These are phyloP conservation scores for Noccaea bulbosa DNA, from an alignment of 345 rosid species.

Conservation along the genomic window DNA sequence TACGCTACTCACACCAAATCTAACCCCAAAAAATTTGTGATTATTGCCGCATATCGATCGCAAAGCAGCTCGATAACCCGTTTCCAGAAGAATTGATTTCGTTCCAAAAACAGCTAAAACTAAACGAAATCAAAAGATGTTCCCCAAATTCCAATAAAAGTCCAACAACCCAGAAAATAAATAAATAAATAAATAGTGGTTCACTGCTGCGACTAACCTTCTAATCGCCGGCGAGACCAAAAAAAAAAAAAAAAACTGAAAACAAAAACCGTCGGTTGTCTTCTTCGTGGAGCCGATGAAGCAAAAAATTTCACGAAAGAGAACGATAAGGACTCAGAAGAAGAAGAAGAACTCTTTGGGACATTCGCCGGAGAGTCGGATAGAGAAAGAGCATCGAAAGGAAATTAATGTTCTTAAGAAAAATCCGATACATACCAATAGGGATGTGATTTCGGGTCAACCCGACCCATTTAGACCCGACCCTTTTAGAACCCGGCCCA, in stretches of 20 bases:
- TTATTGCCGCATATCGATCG: conserved; percentile 13
- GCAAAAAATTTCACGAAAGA: conserved; percentile 8
- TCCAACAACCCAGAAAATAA: neutral
- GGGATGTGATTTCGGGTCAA: no score
- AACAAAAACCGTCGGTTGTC: neutral
- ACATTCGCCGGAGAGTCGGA: conserved; percentile 32
- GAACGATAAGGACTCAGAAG: conserved; percentile 31
- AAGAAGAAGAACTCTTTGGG: conserved; percentile 20
- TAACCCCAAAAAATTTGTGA: neutral
- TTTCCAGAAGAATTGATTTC: neutral
- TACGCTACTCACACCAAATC: neutral
- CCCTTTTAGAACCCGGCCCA: no score
- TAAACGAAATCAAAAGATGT: conserved; percentile 6
- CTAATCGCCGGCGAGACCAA: conserved; percentile 12
- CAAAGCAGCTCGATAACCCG: conserved; percentile 19
- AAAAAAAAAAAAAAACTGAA: neutral
- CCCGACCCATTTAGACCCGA: no score
- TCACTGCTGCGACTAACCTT: conserved; percentile 29
- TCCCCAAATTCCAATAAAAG: neutral
- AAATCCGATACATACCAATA: conserved; percentile 30
- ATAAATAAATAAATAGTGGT: neutral
- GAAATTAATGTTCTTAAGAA: neutral
- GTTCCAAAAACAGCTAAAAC: conserved; percentile 9
- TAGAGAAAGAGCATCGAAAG: conserved; percentile 21
- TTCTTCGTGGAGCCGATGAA: conserved; percentile 16